A percentile compares a stretch with the other conserved stretches of the same genome.
phyloP scores from a whole-genome alignment of 495 filamentous ascomycete species.

The Umbilicaria muhlenbergii region DNA sequence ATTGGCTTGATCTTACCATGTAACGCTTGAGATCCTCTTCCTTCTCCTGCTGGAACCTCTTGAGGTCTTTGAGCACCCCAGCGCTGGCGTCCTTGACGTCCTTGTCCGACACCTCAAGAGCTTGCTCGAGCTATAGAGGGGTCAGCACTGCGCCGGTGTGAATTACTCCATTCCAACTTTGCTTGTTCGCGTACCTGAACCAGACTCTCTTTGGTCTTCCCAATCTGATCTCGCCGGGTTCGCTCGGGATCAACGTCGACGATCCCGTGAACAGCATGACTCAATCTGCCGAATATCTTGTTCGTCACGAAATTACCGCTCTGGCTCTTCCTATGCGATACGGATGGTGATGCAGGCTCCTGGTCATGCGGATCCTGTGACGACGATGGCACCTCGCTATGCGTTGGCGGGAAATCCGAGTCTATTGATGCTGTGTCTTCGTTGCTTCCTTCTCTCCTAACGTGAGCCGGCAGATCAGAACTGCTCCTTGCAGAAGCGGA shows the following conservation, averaged over 20 bases:
- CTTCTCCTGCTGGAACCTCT: slow-evolving; percentile 85
- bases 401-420: slow-evolving; percentile 85
- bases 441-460: slow-evolving; percentile 20
- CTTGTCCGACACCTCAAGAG: slow-evolving; percentile 66
- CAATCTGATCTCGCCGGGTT: slow-evolving; percentile 81
- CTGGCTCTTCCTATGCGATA: slow-evolving; percentile 49
- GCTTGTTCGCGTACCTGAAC: slow-evolving; percentile 31
- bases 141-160: slow-evolving; percentile 1
- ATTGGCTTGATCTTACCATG: slow-evolving; percentile 53
- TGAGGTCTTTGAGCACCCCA: slow-evolving; percentile 74
- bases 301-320: slow-evolving; percentile 75
- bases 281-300: slow-evolving; percentile 89
- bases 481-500: slow-evolving; percentile 28
- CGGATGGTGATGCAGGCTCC: slow-evolving; percentile 20
- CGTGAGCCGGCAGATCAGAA: slow-evolving; percentile 25
- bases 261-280: slow-evolving; percentile 88
- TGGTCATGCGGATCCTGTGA: slow-evolving; percentile 22
- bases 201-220: slow-evolving; percentile 72
- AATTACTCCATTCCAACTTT: slow-evolving; percentile 1
- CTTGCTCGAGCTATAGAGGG: slow-evolving; percentile 63
- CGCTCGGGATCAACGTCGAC: slow-evolving; percentile 91
- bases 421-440: slow-evolving; percentile 75
- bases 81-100: slow-evolving; percentile 84
- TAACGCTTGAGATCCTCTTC: slow-evolving; percentile 86
- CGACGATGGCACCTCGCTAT: slow-evolving; percentile 58